These are phyloP conservation scores for Pyrenula massariospora DNA, from an alignment of 495 filamentous ascomycete species.

Conservation along the genomic window DNA sequence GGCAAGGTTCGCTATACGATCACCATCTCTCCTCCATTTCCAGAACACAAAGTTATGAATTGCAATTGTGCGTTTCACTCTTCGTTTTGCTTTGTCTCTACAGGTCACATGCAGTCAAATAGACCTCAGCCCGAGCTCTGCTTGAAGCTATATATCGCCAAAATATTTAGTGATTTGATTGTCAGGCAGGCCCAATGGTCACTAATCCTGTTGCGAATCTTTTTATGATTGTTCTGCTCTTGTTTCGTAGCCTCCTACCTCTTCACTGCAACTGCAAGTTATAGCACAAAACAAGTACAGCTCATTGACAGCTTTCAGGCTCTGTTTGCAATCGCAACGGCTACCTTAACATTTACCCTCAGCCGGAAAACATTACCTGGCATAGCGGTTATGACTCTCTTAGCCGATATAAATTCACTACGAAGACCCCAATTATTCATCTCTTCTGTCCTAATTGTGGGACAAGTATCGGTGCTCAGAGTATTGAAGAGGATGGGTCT, in stretches of 20 bases:
- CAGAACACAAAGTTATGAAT: constrained; percentile 16
- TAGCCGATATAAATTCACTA: constrained; percentile 23
- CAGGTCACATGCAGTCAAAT: too few species aligned
- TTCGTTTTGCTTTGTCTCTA: neutral
- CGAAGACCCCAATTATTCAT: constrained; percentile 19
- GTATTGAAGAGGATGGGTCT: constrained; percentile 11
- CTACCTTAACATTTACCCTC: constrained; percentile 26
- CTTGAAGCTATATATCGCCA: too few species aligned
- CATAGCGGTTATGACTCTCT: constrained; percentile 11
- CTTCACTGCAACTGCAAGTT: too few species aligned
- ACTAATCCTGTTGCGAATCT: too few species aligned
- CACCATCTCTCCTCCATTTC: constrained; percentile 12
- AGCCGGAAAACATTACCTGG: constrained; percentile 13
- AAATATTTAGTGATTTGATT: too few species aligned
- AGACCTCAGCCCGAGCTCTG: too few species aligned
- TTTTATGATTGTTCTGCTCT: too few species aligned
- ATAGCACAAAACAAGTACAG: too few species aligned
- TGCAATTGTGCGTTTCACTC: constrained; percentile 23
- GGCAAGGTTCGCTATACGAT: constrained; percentile 17
- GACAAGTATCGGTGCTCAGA: constrained; percentile 20
- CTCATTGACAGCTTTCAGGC: constrained; percentile 9
- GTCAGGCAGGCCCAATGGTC: too few species aligned
- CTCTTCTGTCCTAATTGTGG: constrained; percentile 31
- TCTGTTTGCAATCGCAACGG: constrained; percentile 30
- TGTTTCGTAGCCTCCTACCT: too few species aligned